Percentiles rank a stretch among this genome's conserved stretches.
Evolutionary conservation across 352 stramenopile species (phyloP).

Genomic region (Pythium pyrilobum): DNA sequence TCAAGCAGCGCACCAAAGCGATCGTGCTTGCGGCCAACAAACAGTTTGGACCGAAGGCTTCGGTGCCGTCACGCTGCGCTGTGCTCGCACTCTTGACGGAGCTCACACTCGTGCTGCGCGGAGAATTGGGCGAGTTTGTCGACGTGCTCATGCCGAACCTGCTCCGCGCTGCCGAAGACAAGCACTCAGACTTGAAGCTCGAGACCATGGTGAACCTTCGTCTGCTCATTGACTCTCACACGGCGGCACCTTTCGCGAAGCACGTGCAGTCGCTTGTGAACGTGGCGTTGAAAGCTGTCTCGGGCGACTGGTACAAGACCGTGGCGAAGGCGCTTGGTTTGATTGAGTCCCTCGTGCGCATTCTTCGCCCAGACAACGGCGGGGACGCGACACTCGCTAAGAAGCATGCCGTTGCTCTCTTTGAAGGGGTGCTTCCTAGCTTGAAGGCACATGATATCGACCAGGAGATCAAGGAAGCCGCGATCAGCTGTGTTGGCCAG

Average conservation of each 20-base stretch:
- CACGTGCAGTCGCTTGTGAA: conserved; percentile 80
- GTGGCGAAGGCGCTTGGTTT: conserved; percentile 93
- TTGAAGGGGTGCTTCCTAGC: conserved; percentile 91
- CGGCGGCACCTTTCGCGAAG: conserved; percentile 67
- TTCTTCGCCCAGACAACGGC: conserved; percentile 49
- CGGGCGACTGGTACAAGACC: conserved; percentile 99
- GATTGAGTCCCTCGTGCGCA: conserved; percentile 87
- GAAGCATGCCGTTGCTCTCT: conserved; percentile 79
- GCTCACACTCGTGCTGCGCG: conserved; percentile 70
- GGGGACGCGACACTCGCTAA: conserved; percentile 30
- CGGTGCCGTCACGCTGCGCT: conserved; percentile 70
- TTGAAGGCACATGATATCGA: conserved; percentile 96
- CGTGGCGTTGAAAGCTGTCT: conserved; percentile 85
- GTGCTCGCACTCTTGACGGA: conserved; percentile 84
- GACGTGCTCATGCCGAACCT: conserved; percentile 77
- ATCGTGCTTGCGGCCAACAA: conserved; percentile 78
- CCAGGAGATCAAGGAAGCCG: conserved; percentile 98
- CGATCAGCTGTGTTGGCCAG: conserved; percentile 89
- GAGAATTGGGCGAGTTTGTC: conserved; percentile 67
- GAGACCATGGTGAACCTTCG: conserved; percentile 93
- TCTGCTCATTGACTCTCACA: conserved; percentile 90
- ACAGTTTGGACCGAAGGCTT: conserved; percentile 73
- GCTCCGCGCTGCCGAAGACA: conserved; percentile 81
- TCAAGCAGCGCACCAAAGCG: conserved; percentile 60
- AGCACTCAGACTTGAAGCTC: conserved; percentile 95